These are phyloP conservation scores for Silybum marianum DNA, from an alignment of 129 eudicot species.

Conservation along the genomic window DNA sequence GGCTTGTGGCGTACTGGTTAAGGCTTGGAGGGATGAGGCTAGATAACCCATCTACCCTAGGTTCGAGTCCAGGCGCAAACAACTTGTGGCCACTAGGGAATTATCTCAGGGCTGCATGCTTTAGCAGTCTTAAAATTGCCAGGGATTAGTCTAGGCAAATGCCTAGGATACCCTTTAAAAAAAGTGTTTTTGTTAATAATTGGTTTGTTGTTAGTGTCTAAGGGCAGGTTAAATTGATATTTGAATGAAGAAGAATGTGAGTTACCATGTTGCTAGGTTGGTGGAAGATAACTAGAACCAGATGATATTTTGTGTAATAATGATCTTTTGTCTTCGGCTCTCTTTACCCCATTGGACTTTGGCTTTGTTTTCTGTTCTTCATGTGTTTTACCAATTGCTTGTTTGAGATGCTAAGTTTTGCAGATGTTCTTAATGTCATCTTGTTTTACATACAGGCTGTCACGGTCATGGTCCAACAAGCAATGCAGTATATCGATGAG, in stretches of 20 bases:
- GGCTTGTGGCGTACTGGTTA: no score
- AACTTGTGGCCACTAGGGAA: no score
- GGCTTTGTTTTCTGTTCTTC: not conserved
- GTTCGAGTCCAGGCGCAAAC: no score
- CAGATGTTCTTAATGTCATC: not conserved
- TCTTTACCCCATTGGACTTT: not conserved
- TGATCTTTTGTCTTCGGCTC: not conserved
- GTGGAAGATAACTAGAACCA: not conserved
- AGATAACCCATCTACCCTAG: no score
- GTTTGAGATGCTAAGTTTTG: constrained; percentile 3
- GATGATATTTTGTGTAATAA: not conserved
- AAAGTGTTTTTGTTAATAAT: not conserved
- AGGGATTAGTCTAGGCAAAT: no score
- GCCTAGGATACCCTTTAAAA: no score
- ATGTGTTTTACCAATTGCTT: not conserved
- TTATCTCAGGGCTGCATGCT: no score
- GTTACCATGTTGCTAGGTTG: not conserved
- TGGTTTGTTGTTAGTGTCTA: not conserved
- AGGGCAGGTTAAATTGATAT: not conserved
- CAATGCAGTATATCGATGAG: constrained; percentile 84
- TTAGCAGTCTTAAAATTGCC: no score
- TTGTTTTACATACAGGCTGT: constrained; percentile 51
- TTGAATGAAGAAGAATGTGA: not conserved
- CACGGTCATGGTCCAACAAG: constrained; percentile 95
- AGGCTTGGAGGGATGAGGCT: no score